phyloP scores from a whole-genome alignment of 2,329 filamentous ascomycete genomes.

The Scedosporium minutisporum region DNA sequence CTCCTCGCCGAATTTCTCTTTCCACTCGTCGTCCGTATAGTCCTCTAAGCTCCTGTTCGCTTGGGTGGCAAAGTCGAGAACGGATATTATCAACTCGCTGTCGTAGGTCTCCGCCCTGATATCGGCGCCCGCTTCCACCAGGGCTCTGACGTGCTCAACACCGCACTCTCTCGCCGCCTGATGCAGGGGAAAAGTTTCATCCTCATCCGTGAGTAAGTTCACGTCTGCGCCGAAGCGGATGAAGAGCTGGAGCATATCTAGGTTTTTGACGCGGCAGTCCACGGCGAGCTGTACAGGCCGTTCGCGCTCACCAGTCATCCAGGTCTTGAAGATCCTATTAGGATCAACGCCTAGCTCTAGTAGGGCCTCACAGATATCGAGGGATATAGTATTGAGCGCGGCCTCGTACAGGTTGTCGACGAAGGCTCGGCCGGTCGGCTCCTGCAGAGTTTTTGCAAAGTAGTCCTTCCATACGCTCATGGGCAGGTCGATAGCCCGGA shows the following conservation, averaged over 20 bases:
- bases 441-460: not conserved
- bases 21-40: no score
- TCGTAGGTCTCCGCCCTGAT: no score
- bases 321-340: not conserved
- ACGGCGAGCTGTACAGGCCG: not conserved
- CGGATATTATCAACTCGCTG: no score
- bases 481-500: not conserved
- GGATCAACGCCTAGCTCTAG: not conserved
- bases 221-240: not conserved
- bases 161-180: not conserved
- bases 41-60: no score
- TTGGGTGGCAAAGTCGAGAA: no score
- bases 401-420: not conserved
- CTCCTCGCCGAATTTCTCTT: no score
- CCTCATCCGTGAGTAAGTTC: not conserved
- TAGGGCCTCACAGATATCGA: not conserved
- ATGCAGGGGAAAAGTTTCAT: not conserved
- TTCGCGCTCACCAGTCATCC: not conserved
- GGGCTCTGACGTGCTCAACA: not conserved
- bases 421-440: not conserved
- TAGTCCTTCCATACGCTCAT: not conserved
- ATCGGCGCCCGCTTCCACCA: not conserved
- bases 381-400: not conserved
- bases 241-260: not conserved
- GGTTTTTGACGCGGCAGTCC: not conserved